These are phyloP conservation scores for Dictyostelium firmibasis DNA, from an alignment of 78 protist genomes.

Conservation along the genomic window DNA sequence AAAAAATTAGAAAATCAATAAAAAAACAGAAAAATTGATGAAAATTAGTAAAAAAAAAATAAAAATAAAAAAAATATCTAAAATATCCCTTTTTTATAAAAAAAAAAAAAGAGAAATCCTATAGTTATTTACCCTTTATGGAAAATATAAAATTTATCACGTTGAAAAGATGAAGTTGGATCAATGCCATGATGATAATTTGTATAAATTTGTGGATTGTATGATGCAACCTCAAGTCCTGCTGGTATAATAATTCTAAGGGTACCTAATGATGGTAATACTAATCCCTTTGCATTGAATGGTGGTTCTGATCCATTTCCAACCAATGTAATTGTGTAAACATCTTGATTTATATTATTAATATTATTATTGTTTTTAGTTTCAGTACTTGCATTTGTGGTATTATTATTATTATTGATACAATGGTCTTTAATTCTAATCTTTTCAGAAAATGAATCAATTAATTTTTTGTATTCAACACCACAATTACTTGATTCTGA, in stretches of 20 bases:
- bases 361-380: not conserved
- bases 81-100: not conserved
- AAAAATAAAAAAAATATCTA: not conserved
- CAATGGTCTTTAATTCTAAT: not conserved
- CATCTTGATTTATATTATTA: not conserved
- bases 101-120: not conserved
- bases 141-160: constrained; percentile 7
- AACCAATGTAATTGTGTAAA: constrained; percentile 30
- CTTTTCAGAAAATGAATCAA: not conserved
- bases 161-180: not conserved
- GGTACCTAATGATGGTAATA: constrained; percentile 10
- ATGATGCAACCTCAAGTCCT: constrained; percentile 23
- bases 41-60: not conserved
- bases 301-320: constrained; percentile 76
- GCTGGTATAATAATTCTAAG: constrained; percentile 53
- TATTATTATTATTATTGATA: not conserved
- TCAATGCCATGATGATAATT: constrained; percentile 9
- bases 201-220: constrained; percentile 35
- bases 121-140: not conserved
- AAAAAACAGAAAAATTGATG: not conserved
- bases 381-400: not conserved
- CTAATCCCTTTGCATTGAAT: constrained; percentile 35
- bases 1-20: no score
- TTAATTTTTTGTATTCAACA: constrained; percentile 1
- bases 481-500: constrained; percentile 19